Evolutionary conservation across 768 basidiomycete genomes (phyloP).

Genomic region (Coprinopsis sp.): DNA sequence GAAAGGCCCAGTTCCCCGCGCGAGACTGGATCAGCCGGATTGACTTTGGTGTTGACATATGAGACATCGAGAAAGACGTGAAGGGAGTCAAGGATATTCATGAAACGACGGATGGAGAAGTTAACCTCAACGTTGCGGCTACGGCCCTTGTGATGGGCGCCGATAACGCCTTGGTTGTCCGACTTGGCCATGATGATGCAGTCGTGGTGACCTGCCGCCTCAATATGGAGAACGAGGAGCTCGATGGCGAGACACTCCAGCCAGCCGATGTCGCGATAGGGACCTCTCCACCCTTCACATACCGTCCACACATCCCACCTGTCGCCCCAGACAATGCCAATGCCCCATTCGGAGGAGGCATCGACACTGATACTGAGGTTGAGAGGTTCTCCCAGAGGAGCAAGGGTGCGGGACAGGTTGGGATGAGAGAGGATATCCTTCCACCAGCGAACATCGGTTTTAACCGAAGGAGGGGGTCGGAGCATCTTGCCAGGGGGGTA

Average conservation of each 20-base stretch:
- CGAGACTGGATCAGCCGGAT: conserved; percentile 1
- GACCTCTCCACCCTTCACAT: conserved; percentile 4
- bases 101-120: background rate
- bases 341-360: conserved; percentile 35
- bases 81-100: background rate
- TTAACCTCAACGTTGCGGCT: background rate
- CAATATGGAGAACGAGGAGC: background rate
- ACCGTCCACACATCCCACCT: conserved; percentile 27
- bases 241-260: conserved; percentile 26
- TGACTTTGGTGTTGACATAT: background rate
- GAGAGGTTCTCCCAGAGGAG: background rate
- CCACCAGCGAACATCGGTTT: conserved; percentile 33
- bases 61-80: background rate
- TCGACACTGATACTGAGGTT: conserved; percentile 20
- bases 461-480: conserved; percentile 13
- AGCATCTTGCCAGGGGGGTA: conserved; percentile 13
- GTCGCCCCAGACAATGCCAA: conserved; percentile 26
- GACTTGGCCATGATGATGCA: conserved; percentile 24
- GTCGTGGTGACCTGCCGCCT: conserved; percentile 9
- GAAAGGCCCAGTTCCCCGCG: background rate
- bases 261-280: conserved; percentile 22
- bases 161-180: conserved; percentile 33
- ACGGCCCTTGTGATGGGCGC: conserved; percentile 12
- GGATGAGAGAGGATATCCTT: background rate
- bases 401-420: conserved; percentile 9